Percentiles rank a stretch among this genome's conserved stretches.
These are phyloP conservation scores for Colletotrichum musae DNA, from an alignment of 2,329 filamentous ascomycete species.

Conservation along the genomic window DNA sequence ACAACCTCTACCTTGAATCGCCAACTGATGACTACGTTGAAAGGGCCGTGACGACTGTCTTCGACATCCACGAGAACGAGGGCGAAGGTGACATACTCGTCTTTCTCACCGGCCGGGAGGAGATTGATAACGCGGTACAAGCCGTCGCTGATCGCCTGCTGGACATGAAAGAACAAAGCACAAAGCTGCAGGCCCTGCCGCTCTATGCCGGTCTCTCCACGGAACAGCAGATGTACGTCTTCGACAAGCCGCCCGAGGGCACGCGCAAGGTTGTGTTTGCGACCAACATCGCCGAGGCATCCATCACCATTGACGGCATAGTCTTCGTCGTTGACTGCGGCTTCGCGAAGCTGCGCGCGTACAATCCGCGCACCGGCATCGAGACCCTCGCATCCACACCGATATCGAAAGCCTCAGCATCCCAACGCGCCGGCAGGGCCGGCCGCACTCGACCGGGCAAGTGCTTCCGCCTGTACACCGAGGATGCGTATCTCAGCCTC, in stretches of 20 bases:
- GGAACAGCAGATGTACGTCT: slow-evolving; percentile 95
- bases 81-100: slow-evolving; percentile 88
- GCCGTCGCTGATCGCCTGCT: slow-evolving; percentile 64
- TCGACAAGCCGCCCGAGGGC: slow-evolving; percentile 85
- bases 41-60: slow-evolving; percentile 83
- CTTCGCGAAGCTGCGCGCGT: slow-evolving; percentile 91
- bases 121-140: slow-evolving; percentile 89
- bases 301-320: slow-evolving; percentile 93
- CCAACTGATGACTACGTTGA: slow-evolving; percentile 91
- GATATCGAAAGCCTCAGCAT: slow-evolving; percentile 92
- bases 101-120: slow-evolving; percentile 92
- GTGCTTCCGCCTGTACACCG: slow-evolving; percentile 93
- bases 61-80: slow-evolving; percentile 89
- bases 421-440: slow-evolving; percentile 89
- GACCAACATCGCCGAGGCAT: slow-evolving; percentile 97
- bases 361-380: slow-evolving; percentile 87
- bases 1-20: slow-evolving; percentile 83
- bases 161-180: slow-evolving; percentile 53
- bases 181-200: slow-evolving; percentile 79
- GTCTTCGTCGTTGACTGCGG: slow-evolving; percentile 92
- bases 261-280: slow-evolving; percentile 93
- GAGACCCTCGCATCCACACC: slow-evolving; percentile 87
- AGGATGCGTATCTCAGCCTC: slow-evolving; percentile 76
- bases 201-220: slow-evolving; percentile 91
- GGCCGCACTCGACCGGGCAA: slow-evolving; percentile 92